Base-by-base conservation (phyloP, 1,139 yeast genomes). In the Yamadazyma sp. region DNA sequence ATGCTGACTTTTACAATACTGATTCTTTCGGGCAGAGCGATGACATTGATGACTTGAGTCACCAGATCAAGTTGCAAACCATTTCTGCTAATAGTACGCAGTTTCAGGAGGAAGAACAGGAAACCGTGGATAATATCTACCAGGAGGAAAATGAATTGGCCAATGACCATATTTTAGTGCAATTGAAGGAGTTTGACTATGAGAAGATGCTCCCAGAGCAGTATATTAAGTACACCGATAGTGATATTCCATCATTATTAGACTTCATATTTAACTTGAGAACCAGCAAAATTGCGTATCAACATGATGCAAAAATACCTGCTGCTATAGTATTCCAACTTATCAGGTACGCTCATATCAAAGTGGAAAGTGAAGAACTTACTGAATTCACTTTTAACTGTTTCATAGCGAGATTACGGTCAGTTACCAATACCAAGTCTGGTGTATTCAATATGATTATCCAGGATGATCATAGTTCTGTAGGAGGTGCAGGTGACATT, bases 311-410 rank as follows among this genome's bases (percentile, higher is more conserved):
- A 0, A 76, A 79, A 33, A 61, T 78, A 11, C 87, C 91, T 0
- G 88, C 92, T 0, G 79, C 87, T 1, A 69, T 83, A 5, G 59
- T 83, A 0, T 85, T 76, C 53, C 92, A 84, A 56, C 70, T 85
- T 50, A 56, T 83, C 10, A 64, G 92, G 48, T 84, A 80, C 53
- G 77, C 89, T 0, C 81, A 77, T 47, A 66, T 69, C 46, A 75
- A 76, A 48, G 75, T 75, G 27, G 66, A 77, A 17, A 76, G 82
- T 40, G 59, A 61, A 4, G 76, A 77, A 25, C 62, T 81, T 43
- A 80, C 83, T 1, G 79, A 74, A 42, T 78, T 77, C 37, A 66
- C 83, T 28, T 65, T 82, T 43, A 81, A 79, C 43, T 67, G 83
- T 36, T 81, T 84, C 45, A 66, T 81, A 20, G 76, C 85, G 0